Base-by-base conservation (phyloP, 805 yeast genomes). In the Dipodascopsis uninucleata region DNA sequence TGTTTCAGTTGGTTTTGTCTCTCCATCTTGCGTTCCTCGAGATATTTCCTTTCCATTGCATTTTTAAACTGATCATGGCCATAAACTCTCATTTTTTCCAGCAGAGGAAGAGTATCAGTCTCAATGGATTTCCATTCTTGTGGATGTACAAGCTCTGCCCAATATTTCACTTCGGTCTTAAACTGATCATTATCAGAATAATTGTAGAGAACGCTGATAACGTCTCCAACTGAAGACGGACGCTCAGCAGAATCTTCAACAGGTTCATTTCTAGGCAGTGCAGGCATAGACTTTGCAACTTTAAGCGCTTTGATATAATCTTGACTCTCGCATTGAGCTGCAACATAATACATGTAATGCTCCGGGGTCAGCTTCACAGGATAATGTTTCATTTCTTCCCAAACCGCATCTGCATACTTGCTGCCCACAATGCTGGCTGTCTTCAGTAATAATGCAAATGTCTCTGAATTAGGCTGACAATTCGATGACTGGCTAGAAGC, bases 301-400 rank as follows among this genome's bases (percentile, higher is more conserved):
- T 67, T 65, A 5, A 79, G 63, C 0, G 93, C 93, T 2, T 75
- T 71, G 7, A 71, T 72, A 29, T 71, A 73, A 36, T 72, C 66
- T 6, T 82, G 87, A 58, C 79, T 78, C 54, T 80, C 81, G 48
- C 84, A 81, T 59, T 82, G 80, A 0, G 87, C 85, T 45, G 82
- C 75, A 26, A 85, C 61, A 55, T 76, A 80, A 59, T 82, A 86
- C 31, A 71, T 72, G 58, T 72, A 74, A 26, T 80, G 71, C 7
- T 70, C 70, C 28, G 71, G 63, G 47, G 75, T 71, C 0, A 85
- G 85, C 9, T 69, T 52, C 4, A 84, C 62, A 0, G 73, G 75
- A 55, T 70, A 77, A 16, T 57, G 45, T 31, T 81, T 74, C 21
- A 84, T 60, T 45, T 74, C 74, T 41, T 74, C 70, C 82, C 87